Percentiles rank a stretch among this genome's conserved stretches.
These are phyloP conservation scores for Pichia sp. DNA, from an alignment of 1,139 yeast genomes.

Conservation along the genomic window DNA sequence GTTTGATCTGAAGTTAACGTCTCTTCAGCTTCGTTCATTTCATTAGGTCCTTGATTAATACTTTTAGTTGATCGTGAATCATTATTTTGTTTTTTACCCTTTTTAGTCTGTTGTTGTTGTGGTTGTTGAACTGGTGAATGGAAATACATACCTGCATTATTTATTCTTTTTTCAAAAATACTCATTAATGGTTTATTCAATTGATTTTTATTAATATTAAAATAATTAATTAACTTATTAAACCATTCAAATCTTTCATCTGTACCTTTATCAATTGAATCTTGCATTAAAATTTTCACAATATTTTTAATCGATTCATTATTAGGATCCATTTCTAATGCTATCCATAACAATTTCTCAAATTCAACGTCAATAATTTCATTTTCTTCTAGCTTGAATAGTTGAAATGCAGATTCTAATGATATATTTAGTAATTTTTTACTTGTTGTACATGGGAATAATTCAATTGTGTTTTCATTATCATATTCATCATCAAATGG, in stretches of 20 bases:
- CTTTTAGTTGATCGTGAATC: background rate
- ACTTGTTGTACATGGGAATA: conserved; percentile 35
- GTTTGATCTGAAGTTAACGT: conserved; percentile 19
- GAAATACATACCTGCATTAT: conserved; percentile 27
- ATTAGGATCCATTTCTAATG: conserved; percentile 34
- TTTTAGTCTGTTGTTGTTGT: background rate
- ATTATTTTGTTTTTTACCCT: background rate
- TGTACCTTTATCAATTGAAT: conserved; percentile 19
- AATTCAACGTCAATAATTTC: conserved; percentile 28
- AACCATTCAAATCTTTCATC: conserved; percentile 31
- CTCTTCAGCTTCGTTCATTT: conserved; percentile 23
- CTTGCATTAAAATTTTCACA: conserved; percentile 28
- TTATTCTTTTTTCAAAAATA: conserved; percentile 24
- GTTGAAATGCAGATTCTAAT: conserved; percentile 34
- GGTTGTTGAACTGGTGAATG: conserved; percentile 11
- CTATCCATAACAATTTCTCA: conserved; percentile 38
- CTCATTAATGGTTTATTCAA: conserved; percentile 29
- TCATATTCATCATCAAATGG: conserved; percentile 24
- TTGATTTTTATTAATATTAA: conserved; percentile 31
- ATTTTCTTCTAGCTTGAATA: conserved; percentile 29
- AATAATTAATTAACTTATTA: conserved; percentile 32
- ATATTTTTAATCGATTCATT: conserved; percentile 24
- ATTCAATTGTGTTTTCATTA: conserved; percentile 27
- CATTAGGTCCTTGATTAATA: conserved; percentile 6
- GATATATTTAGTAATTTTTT: conserved; percentile 27